Percentiles rank a stretch among this genome's conserved stretches.
Evolutionary conservation across 352 stramenopile genomes (phyloP).

Genomic region (Globisporangium okanoganense): DNA sequence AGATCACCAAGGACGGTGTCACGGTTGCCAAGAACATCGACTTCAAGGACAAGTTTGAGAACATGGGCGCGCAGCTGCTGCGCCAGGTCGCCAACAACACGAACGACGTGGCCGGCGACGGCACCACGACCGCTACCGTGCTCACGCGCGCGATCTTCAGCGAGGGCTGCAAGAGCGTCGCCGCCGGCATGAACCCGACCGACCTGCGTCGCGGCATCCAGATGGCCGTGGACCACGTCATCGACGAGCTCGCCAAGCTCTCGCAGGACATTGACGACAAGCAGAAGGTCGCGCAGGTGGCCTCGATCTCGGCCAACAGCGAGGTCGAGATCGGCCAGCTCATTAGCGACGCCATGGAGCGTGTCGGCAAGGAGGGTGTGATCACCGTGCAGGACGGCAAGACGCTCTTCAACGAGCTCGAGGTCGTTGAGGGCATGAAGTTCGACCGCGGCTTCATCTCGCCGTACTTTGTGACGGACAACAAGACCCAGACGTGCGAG

Average conservation of each 20-base stretch:
- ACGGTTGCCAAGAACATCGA: conserved; percentile 74
- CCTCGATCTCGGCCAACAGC: conserved; percentile 99
- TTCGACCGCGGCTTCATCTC: conserved; percentile 99
- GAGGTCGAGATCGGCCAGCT: conserved; percentile 97
- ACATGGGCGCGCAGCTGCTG: conserved; percentile 70
- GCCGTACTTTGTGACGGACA: conserved; percentile 99
- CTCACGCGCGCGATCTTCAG: conserved; percentile 98
- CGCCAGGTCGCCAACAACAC: conserved; percentile 95
- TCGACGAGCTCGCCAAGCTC: conserved; percentile 94
- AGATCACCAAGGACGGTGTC: conserved; percentile 81
- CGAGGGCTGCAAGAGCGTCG: conserved; percentile 98
- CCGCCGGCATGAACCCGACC: conserved; percentile 99
- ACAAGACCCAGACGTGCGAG: conserved; percentile 98
- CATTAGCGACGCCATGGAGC: conserved; percentile 99
- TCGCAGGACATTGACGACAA: conserved; percentile 97
- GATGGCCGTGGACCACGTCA: conserved; percentile 96
- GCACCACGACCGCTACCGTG: conserved; percentile 99
- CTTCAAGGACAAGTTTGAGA: conserved; percentile 82
- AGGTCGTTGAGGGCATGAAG: conserved; percentile 99
- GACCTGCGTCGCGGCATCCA: conserved; percentile 98
- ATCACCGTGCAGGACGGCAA: conserved; percentile 99
- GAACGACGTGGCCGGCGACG: conserved; percentile 99
- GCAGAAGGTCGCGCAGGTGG: conserved; percentile 99
- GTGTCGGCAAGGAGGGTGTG: conserved; percentile 98
- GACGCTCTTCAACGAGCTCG: conserved; percentile 99